These are phyloP conservation scores for Rhodomyrtus psidioides DNA, from an alignment of 441 rosid species.

Conservation along the genomic window DNA sequence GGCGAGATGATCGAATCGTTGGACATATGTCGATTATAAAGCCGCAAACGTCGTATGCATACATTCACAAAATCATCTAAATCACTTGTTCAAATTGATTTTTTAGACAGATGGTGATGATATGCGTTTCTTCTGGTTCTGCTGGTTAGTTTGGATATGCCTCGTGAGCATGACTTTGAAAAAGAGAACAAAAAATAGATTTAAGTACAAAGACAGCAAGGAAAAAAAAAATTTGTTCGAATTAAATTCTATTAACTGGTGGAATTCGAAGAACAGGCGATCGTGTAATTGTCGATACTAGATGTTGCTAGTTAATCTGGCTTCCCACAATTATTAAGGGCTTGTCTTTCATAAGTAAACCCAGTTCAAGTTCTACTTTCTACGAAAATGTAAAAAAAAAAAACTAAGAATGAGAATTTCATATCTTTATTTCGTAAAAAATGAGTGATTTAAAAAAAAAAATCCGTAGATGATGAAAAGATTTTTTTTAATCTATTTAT, in stretches of 20 bases:
- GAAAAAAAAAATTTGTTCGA: neutral
- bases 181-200: no score
- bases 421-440: neutral
- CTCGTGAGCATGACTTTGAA: no score
- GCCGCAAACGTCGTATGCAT: neutral
- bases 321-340: neutral
- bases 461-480: no score
- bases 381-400: neutral
- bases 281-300: neutral
- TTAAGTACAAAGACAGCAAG: no score
- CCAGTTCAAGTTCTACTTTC: neutral
- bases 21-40: no score
- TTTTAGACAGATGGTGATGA: neutral
- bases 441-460: neutral
- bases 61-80: neutral
- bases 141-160: no score
- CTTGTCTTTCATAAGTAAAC: neutral
- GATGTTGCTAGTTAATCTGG: neutral
- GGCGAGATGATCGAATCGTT: neutral
- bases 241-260: neutral
- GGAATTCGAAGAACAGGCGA: neutral
- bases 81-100: neutral
- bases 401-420: neutral
- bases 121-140: no score
- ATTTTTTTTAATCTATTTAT: neutral